A percentile compares a stretch with the other conserved stretches of the same genome.
These are phyloP conservation scores for Citrus australasica DNA, from an alignment of 345 rosid species.

Conservation along the genomic window DNA sequence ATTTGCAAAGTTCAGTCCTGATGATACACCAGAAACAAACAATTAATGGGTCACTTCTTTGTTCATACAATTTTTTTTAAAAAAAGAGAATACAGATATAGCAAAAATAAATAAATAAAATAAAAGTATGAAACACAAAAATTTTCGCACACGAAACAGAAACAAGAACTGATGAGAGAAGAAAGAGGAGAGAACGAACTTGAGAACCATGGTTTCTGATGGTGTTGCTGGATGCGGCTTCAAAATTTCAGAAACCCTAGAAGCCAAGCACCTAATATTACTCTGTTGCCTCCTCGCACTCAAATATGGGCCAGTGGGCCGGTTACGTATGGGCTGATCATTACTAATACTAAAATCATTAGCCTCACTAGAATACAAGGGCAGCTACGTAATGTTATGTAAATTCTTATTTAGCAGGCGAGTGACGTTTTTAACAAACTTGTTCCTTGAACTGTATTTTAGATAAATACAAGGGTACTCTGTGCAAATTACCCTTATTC, in stretches of 20 bases:
- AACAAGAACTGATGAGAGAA: background rate
- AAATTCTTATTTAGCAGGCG: too few relatives aligned
- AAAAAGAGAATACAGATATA: too few relatives aligned
- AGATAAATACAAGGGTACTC: too few relatives aligned
- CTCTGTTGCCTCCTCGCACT: background rate
- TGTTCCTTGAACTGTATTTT: too few relatives aligned
- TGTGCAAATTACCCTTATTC: too few relatives aligned
- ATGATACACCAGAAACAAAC: background rate
- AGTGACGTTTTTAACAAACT: too few relatives aligned
- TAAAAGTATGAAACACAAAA: background rate
- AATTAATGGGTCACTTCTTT: background rate
- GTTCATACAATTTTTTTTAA: too few relatives aligned
- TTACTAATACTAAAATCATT: too few relatives aligned
- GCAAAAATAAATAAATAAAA: background rate
- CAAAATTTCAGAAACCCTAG: constrained; percentile 20
- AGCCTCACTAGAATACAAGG: too few relatives aligned
- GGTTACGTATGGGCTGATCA: background rate
- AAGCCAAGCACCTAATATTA: background rate
- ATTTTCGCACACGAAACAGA: background rate
- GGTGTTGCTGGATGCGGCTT: background rate
- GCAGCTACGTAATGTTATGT: too few relatives aligned
- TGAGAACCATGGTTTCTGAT: constrained; percentile 42
- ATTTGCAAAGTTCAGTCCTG: constrained; percentile 72
- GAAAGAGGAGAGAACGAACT: constrained; percentile 19
- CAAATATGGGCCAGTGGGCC: background rate